Evolutionary conservation across 305 asterid species (phyloP), one percentile per base, ranked within the genome.

Genomic region (Solanum hybrid): DNA sequence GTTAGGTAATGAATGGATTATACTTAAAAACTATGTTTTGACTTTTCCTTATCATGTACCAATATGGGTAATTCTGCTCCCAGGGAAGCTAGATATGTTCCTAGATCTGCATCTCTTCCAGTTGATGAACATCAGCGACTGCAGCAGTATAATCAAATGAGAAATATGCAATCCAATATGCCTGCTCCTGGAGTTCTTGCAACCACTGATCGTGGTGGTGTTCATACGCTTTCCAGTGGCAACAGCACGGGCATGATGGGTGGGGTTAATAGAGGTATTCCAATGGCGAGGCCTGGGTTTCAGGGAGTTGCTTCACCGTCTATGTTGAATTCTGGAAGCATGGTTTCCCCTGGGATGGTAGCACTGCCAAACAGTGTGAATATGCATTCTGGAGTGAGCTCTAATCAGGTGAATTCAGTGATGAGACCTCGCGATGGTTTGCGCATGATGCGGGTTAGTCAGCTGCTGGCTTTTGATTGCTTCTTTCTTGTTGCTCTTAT

Each of bases 121-220:
- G 90, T 92, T 89, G 99, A 95, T 85, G 99, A 95, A 85, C 97
- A 96, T 86, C 97, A 96, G 91, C 93, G 98, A 88, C 88, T 95
- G 93, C 98, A 94, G 78, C 95, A 93, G 40, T 94, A 91, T 90
- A 94, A 92, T 90, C 97, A 95, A 56, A 91, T 93, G 91, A 95
- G 97, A 93, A 94, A 90, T 90, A 86, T 92, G 77, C 99, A 93
- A 84, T 75, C 96, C 71, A 92, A 90, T 89, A 78, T 92, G 78
- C 88, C 96, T 91, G 87, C 94, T 88, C 93, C 98, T 79, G 96
- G 94, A 88, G 93, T 93, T 88, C 90, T 90, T 89, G 88, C 94
- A 42, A 97, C 94, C 85, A 90, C 93, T 91, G 98, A 95, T 90
- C 94, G 95, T 88, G 97, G 94, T 85, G 98, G 96, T 73, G 93